These are phyloP conservation scores for Orbilia ellipsospora DNA, from an alignment of 2,329 filamentous ascomycete species.

Conservation along the genomic window DNA sequence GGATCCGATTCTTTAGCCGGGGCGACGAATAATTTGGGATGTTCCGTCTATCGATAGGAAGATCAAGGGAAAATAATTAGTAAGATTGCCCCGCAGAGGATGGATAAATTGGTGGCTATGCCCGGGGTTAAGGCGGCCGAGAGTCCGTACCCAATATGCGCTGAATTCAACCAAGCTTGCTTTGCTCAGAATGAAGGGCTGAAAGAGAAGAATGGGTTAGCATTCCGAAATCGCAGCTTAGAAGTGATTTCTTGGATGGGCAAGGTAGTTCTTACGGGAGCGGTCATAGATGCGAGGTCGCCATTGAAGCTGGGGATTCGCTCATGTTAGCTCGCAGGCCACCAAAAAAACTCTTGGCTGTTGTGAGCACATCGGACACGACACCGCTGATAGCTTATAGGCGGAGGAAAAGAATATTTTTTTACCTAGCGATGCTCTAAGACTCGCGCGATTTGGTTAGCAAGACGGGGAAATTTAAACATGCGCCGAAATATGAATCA, in stretches of 20 bases:
- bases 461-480: not conserved
- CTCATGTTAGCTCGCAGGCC: too few species aligned
- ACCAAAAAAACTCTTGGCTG: not conserved
- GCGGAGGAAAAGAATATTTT: conserved; percentile 10
- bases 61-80: conserved; percentile 1
- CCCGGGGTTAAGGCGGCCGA: conserved; percentile 44
- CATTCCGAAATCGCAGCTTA: too few species aligned
- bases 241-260: too few species aligned
- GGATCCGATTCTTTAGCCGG: conserved; percentile 82
- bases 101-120: conserved; percentile 26
- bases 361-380: conserved; percentile 20
- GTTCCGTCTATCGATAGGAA: conserved; percentile 68
- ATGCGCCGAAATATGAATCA: not conserved
- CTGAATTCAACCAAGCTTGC: conserved; percentile 84
- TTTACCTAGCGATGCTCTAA: conserved; percentile 53
- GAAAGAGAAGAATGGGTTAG: conserved; percentile 59
- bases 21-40: conserved; percentile 80
- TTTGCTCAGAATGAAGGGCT: conserved; percentile 82
- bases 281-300: conserved; percentile 81
- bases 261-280: conserved; percentile 65
- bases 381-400: not conserved
- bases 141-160: conserved; percentile 72
- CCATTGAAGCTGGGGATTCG: conserved; percentile 75
- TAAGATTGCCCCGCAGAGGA: conserved; percentile 9
- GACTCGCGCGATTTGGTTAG: not conserved